Conservation (phyloP, 2,329 filamentous ascomycete genomes). For the Calycina herbarum region DNA sequence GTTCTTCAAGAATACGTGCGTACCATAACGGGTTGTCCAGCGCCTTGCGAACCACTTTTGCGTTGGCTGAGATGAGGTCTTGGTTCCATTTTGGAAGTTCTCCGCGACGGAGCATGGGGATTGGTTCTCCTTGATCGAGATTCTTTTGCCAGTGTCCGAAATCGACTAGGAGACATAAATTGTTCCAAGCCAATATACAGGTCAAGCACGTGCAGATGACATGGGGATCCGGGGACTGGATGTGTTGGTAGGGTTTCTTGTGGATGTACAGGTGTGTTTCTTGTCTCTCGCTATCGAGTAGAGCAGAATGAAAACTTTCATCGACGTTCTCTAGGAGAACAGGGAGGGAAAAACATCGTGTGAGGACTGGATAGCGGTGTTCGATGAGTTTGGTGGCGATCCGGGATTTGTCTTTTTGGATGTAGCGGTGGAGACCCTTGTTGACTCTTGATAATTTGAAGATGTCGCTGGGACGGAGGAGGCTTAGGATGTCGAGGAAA, state of each 20-base stretch:
- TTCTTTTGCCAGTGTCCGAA: slow-evolving; percentile 56
- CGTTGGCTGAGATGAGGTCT: slow-evolving; percentile 45
- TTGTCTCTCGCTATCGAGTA: slow-evolving; percentile 45
- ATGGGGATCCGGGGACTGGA: slow-evolving; percentile 46
- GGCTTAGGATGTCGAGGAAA: slow-evolving; percentile 47
- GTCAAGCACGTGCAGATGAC: slow-evolving; percentile 58
- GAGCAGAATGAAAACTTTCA: slow-evolving; percentile 37
- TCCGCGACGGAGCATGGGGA: slow-evolving; percentile 53
- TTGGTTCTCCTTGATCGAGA: slow-evolving; percentile 51
- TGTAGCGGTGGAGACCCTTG: slow-evolving; percentile 44
- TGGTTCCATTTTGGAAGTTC: slow-evolving; percentile 51
- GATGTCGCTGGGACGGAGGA: slow-evolving; percentile 52
- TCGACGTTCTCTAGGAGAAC: slow-evolving; percentile 45
- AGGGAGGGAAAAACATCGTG: slow-evolving; percentile 53
- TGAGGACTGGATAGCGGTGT: slow-evolving; percentile 51
- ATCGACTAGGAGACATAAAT: slow-evolving; percentile 54
- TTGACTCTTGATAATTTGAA: slow-evolving; percentile 47
- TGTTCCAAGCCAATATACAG: slow-evolving; percentile 57
- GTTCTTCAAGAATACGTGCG: slow-evolving; percentile 48
- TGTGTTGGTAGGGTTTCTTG: slow-evolving; percentile 53
- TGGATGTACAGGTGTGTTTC: slow-evolving; percentile 45
- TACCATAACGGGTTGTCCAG: slow-evolving; percentile 51
- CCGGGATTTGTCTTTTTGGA: slow-evolving; percentile 44
- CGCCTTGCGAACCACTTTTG: slow-evolving; percentile 46
- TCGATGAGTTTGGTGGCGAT: slow-evolving; percentile 46